Base-by-base conservation (phyloP, 352 stramenopile species). In the Plasmopara muralis region DNA sequence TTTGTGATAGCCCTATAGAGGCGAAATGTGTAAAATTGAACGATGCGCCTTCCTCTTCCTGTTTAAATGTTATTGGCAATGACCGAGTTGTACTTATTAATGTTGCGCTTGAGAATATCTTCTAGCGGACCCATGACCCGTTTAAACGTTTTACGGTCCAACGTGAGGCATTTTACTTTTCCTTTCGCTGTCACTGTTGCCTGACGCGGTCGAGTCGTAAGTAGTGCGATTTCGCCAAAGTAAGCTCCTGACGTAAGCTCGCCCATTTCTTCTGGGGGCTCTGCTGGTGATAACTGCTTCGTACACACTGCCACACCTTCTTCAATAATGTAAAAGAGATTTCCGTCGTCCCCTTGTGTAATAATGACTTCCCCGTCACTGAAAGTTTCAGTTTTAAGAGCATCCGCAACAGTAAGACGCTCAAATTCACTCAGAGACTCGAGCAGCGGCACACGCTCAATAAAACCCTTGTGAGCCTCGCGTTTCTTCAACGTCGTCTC, bases 181-280 rank as follows among this genome's bases (percentile, higher is more conserved):
- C 83, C 83, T 46, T 81, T 78, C 28, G 84, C 89, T 15, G 89
- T 81, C 30, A 96, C 74, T 5, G 79, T 96, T 38, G 91, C 92
- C 40, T 95, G 86, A 30, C 92, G 89, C 25, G 90, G 93, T 59
- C 97, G 85, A 53, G 87, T 96, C 15, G 87, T 98, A 34, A 98
- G 70, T 53, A 98, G 66, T 47, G 95, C 95, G 31, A 97, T 89
- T 70, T 98, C 95, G 41, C 94, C 95, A 67, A 98, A 98, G 76
- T 96, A 98, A 47, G 96, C 87, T 40, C 95, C 93, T 29, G 78
- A 79, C 10, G 72, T 84, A 20, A 98, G 67, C 12, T 92, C 74
- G 30, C 90, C 95, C 57, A 98, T 87, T 60, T 96, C 72, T 31
- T 75, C 66, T 0, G 81, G 68, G 2, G 77, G 64, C 2, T 92